These are phyloP conservation scores for Pyrenochaeta sp. DNA, from an alignment of 2,329 filamentous ascomycete species.

Conservation along the genomic window DNA sequence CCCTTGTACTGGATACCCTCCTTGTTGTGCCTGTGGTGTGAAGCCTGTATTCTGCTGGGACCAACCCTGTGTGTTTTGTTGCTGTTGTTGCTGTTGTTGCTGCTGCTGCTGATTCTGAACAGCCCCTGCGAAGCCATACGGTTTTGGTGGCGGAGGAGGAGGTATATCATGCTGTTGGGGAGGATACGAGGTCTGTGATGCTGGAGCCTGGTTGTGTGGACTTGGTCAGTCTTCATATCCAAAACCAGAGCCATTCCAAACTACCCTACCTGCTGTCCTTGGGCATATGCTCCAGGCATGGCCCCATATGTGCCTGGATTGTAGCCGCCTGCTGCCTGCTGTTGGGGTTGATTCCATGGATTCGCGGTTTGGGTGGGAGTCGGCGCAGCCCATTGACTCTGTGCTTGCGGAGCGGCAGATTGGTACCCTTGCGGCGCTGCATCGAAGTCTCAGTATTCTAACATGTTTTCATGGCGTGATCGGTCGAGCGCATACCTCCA, in stretches of 20 bases:
- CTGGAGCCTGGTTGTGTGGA: slow-evolving; percentile 8
- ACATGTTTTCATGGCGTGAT: neutral
- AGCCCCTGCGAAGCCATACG: slow-evolving; percentile 40
- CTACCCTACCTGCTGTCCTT: slow-evolving; percentile 24
- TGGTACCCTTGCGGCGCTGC: slow-evolving; percentile 33
- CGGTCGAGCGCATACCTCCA: slow-evolving; percentile 29
- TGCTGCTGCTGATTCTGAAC: slow-evolving; percentile 30
- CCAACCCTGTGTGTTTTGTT: slow-evolving; percentile 20
- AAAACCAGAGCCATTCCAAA: slow-evolving; percentile 1
- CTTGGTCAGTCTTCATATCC: neutral
- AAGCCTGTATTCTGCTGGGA: slow-evolving; percentile 28
- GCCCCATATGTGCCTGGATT: slow-evolving; percentile 45
- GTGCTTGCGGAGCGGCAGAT: slow-evolving; percentile 29
- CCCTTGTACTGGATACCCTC: slow-evolving; percentile 30
- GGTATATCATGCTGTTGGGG: slow-evolving; percentile 40
- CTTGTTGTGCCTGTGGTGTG: slow-evolving; percentile 33
- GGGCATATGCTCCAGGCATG: slow-evolving; percentile 37
- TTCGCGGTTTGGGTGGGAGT: slow-evolving; percentile 24
- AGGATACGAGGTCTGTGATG: slow-evolving; percentile 24
- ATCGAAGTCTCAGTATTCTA: slow-evolving; percentile 2
- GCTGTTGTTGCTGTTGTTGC: neutral
- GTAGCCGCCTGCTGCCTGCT: slow-evolving; percentile 35
- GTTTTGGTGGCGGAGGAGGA: slow-evolving; percentile 49
- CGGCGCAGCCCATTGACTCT: slow-evolving; percentile 43
- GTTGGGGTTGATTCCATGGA: slow-evolving; percentile 36